Base-by-base conservation (phyloP, 768 basidiomycete species). In the Exidia glandulosa region DNA sequence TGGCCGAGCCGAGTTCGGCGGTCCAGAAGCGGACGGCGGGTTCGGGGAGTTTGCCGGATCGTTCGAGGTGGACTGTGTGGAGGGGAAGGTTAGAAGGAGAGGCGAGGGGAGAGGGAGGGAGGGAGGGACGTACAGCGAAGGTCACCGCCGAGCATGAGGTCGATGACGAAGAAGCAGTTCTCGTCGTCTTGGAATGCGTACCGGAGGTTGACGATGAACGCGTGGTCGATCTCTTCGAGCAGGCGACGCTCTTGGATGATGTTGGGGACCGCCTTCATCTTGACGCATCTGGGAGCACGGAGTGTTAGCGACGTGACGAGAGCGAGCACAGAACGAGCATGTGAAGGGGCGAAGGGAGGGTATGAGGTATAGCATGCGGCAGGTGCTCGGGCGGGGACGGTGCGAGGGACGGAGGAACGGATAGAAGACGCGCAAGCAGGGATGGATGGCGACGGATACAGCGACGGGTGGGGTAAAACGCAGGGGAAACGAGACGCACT, bases 171-270 rank as follows among this genome's bases (percentile, higher is more conserved):
- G 78, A 98, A 98, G 66, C 95, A 95, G 70, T 98, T 95, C 68
- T 97, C 94, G 68, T 97, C 94, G 68, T 97, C 94, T 71, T 97
- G 94, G 72, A 97, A 97, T 23, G 94, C 94, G 70, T 97, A 96
- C 34, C 94, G 85, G 71, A 97, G 68, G 71, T 96, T 96, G 70
- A 95, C 94, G 60, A 97, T 85, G 69, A 87, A 97, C 0, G 94
- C 88, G 68, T 96, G 94, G 75, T 97, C 94, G 66, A 97, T 86
- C 93, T 99, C 96, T 74, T 99, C 96, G 32, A 99, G 80, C 41
- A 99, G 75, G 34, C 93, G 79, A 30, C 96, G 84, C 71, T 99
- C 96, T 70, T 98, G 96, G 56, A 99, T 86, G 69, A 99, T 92
- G 70, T 99, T 97, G 27, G 91, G 85, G 36, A 98, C 94, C 1